These are phyloP conservation scores for Arachis stenosperma DNA, from an alignment of 306 rosid genomes.

Conservation along the genomic window DNA sequence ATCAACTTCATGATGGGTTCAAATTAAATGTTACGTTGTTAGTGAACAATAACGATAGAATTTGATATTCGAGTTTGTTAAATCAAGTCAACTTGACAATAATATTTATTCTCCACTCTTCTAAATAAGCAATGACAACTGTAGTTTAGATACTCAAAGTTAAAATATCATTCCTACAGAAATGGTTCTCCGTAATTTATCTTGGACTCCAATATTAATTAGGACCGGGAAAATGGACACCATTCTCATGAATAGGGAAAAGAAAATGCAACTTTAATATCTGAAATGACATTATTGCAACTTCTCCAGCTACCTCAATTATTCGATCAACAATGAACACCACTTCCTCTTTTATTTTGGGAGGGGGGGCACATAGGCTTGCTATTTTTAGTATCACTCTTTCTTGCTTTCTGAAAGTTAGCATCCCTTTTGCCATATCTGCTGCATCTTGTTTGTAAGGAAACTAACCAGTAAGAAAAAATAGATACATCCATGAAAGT, in stretches of 20 bases:
- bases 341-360: background rate
- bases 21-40: background rate
- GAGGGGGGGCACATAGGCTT: conserved; percentile 11
- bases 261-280: conserved; percentile 23
- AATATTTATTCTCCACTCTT: conserved; percentile 40
- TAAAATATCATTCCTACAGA: background rate
- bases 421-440: background rate
- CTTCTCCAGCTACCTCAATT: conserved; percentile 9
- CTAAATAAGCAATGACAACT: conserved; percentile 1
- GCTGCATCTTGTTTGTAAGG: background rate
- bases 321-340: conserved; percentile 21
- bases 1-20: conserved; percentile 1
- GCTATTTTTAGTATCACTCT: conserved; percentile 34
- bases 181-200: background rate
- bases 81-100: conserved; percentile 27
- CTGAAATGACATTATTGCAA: conserved; percentile 31
- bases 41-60: conserved; percentile 4
- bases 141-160: background rate
- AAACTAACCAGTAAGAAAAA: background rate
- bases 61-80: conserved; percentile 15
- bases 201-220: background rate
- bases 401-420: conserved; percentile 29
- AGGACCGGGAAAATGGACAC: background rate
- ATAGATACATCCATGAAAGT: background rate
- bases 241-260: background rate